A percentile compares a stretch with the other conserved stretches of the same genome.
Evolutionary conservation across 2,329 filamentous ascomycete genomes (phyloP).

Genomic region (Ceratocystis variospora): DNA sequence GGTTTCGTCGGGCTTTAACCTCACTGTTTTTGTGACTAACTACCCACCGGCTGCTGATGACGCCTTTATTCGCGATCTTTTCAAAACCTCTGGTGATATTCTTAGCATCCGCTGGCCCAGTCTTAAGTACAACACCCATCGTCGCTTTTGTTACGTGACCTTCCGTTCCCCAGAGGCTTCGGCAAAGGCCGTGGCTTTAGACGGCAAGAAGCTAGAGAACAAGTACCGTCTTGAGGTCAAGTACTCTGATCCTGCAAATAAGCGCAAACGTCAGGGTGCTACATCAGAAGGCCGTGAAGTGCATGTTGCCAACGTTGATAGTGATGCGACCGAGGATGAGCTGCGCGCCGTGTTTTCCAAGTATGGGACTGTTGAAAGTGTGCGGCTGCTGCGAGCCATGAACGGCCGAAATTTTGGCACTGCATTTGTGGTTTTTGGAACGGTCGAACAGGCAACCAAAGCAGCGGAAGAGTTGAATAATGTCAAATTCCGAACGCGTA

Average conservation of each 20-base stretch:
- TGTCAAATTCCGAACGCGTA: conserved; percentile 52
- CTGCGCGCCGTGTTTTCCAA: conserved; percentile 57
- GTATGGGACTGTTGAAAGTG: conserved; percentile 59
- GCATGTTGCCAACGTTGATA: conserved; percentile 57
- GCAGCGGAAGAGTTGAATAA: conserved; percentile 57
- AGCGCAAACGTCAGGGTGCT: conserved; percentile 66
- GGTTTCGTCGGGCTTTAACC: conserved; percentile 59
- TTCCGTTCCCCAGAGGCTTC: conserved; percentile 59
- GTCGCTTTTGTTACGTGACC: conserved; percentile 93
- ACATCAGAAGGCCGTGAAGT: conserved; percentile 79
- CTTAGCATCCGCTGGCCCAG: conserved; percentile 81
- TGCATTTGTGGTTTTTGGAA: conserved; percentile 65
- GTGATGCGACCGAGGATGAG: conserved; percentile 49
- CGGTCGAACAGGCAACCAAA: conserved; percentile 51
- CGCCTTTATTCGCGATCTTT: conserved; percentile 51
- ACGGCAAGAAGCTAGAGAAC: conserved; percentile 56
- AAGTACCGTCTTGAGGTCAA: conserved; percentile 59
- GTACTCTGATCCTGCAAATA: conserved; percentile 68
- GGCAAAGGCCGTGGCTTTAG: conserved; percentile 52
- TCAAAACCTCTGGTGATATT: conserved; percentile 65
- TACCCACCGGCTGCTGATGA: conserved; percentile 70
- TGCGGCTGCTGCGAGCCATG: conserved; percentile 56
- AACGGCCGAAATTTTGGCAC: conserved; percentile 60
- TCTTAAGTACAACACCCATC: conserved; percentile 73
- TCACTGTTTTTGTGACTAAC: conserved; percentile 82